phyloP scores from a whole-genome alignment of 2,329 filamentous ascomycete genomes.

The Cercospora canescens region DNA sequence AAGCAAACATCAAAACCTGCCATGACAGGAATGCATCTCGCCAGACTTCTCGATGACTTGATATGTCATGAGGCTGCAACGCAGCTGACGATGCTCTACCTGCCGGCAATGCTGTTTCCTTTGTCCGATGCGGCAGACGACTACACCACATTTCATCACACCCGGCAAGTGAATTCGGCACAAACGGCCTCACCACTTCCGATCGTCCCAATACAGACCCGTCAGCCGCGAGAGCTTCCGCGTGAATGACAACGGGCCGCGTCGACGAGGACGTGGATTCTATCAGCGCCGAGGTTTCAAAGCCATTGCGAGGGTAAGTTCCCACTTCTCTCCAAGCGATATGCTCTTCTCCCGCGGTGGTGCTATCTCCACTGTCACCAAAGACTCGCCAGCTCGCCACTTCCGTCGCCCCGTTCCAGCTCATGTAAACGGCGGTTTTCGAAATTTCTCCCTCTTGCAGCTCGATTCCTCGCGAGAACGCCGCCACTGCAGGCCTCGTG shows the following conservation, averaged over 20 bases:
- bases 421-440: not conserved
- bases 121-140: not conserved
- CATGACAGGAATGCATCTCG: not conserved
- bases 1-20: not conserved
- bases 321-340: not conserved
- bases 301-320: not conserved
- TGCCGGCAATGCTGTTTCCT: not conserved
- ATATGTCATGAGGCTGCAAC: no score
- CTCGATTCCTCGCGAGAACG: not conserved
- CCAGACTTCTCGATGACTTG: not conserved
- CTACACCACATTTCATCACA: constrained; percentile 1
- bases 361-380: not conserved
- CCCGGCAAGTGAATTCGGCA: not conserved
- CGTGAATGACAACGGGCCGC: not conserved
- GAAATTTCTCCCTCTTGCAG: not conserved
- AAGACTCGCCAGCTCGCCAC: not conserved
- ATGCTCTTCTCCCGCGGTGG: not conserved
- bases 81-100: not conserved
- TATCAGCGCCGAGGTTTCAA: not conserved
- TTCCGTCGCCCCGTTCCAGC: constrained; percentile 3
- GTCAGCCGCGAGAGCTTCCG: not conserved
- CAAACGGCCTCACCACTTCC: not conserved
- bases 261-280: not conserved
- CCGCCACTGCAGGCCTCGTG: not conserved
- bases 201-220: not conserved